Base-by-base conservation (phyloP, 257 asterid species). In the Nicotiana sylvestris region DNA sequence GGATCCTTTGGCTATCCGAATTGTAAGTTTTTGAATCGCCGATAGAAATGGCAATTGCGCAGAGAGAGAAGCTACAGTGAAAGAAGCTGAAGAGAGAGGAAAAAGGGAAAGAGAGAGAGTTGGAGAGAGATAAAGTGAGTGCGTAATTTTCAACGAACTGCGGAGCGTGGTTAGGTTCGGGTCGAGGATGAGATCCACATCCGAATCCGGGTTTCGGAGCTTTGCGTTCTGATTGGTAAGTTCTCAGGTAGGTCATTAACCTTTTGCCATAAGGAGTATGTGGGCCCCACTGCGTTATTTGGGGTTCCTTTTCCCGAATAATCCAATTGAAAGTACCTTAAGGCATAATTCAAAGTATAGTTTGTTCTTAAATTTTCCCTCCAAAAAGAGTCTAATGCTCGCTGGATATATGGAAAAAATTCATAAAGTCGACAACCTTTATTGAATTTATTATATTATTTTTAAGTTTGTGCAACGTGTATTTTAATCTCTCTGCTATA, bases 61-160 rank as follows among this genome's bases (percentile, higher is more conserved):
- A 39, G 83, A 39, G 82, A 57, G 81, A 83, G 72, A 78, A 81
- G 10, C 51, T 43, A 43, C 51, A 78, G 86, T 66, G 79, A 76
- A 65, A 70, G 66, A 43, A 43, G 51, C 51, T 68, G 16, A 43
- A 25, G 17, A 70, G 32, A 9, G 46, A 64, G 87, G 77, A 83
- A 81, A 43, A 43, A 43, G 10, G 82, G 76, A 85, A 58, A 81
- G 82, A 5, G 68, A 39, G 49, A 39, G 49, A 39, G 46, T 5
- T 37, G 43, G 43, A 39, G 37, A 61, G 87, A 69, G 86, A 86
- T 60, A 78, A 64, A 87, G 83, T 84, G 87, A 57, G 86, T 83
- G 90, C 85, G 89, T 87, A 88, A 66, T 85, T 89, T 88, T 89
- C 89, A 90, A 92, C 90, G 83, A 88, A 86, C 86, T 76, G 89